Evolutionary conservation across 139 green algal species (phyloP).

Genomic region (Chlamydomonas sp.): DNA sequence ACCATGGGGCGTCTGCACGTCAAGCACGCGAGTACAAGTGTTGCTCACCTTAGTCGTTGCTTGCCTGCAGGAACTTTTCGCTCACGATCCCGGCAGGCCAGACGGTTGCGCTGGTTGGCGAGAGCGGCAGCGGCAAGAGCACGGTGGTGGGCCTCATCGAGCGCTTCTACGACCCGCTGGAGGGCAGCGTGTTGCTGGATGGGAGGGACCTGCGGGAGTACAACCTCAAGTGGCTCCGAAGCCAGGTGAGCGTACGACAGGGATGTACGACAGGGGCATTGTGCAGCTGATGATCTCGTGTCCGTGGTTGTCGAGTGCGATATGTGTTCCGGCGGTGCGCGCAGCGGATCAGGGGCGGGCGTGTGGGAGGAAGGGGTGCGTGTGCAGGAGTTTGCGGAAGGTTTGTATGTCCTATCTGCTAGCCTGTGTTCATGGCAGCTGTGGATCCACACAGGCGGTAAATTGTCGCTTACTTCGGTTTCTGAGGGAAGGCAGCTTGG

Average conservation of each 20-base stretch:
- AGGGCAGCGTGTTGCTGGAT: constrained; percentile 47
- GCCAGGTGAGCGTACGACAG: constrained; percentile 14
- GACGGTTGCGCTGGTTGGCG: constrained; percentile 64
- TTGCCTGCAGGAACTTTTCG: constrained; percentile 16
- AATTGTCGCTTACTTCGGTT: no score
- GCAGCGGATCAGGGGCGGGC: no score
- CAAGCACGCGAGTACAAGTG: constrained; percentile 9
- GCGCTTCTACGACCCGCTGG: constrained; percentile 54
- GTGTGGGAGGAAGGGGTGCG: no score
- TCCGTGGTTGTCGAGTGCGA: no score
- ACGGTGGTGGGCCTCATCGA: constrained; percentile 26
- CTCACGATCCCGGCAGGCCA: constrained; percentile 55
- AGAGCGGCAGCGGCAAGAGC: constrained; percentile 68
- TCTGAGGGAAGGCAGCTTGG: no score
- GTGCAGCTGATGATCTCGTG: no score
- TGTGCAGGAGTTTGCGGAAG: no score
- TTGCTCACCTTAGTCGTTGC: background rate
- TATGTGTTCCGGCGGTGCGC: no score
- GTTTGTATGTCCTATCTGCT: no score
- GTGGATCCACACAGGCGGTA: no score
- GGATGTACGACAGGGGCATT: constrained; percentile 46
- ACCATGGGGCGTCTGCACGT: constrained; percentile 59
- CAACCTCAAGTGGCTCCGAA: constrained; percentile 38
- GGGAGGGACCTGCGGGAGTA: constrained; percentile 37
- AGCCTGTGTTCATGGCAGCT: no score